phyloP scores from a whole-genome alignment of 257 asterid genomes.

The Nyctanthes arbortristis region DNA sequence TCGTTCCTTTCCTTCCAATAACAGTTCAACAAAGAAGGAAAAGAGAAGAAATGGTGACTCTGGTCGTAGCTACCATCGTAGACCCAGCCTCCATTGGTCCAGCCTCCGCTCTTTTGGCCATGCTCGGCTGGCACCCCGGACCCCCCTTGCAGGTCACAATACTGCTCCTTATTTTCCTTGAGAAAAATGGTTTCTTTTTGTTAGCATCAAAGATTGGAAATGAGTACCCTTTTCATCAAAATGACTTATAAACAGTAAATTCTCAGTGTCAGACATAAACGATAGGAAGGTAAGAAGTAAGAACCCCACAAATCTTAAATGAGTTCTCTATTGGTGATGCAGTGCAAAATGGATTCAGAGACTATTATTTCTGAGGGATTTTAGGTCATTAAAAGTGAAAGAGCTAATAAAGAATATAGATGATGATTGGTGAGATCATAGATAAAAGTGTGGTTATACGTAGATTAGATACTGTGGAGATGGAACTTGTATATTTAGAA shows the following conservation, averaged over 20 bases:
- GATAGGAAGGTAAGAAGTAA: not conserved
- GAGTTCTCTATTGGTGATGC: not conserved
- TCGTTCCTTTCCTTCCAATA: too few species aligned
- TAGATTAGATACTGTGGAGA: too few species aligned
- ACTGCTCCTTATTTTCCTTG: not conserved
- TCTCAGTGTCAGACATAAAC: not conserved
- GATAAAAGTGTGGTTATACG: too few species aligned
- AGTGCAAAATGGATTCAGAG: not conserved
- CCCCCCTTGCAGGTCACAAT: constrained; percentile 34
- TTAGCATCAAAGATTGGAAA: not conserved
- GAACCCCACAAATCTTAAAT: not conserved
- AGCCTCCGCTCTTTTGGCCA: constrained; percentile 39
- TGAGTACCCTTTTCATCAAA: too few species aligned
- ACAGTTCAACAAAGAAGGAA: not conserved
- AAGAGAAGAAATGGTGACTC: constrained; percentile 30
- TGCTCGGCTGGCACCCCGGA: constrained; percentile 48
- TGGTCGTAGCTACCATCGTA: constrained; percentile 36
- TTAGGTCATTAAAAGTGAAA: too few species aligned
- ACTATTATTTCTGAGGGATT: not conserved
- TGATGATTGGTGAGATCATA: too few species aligned
- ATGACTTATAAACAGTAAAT: not conserved
- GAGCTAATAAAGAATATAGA: too few species aligned
- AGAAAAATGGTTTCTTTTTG: not conserved
- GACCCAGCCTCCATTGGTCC: constrained; percentile 45
- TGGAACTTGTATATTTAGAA: too few species aligned